Evolutionary conservation across 164 flowering plant genomes (phyloP), one percentile per base, ranked within the genome.

Genomic region (Stephania yunnanensis): DNA sequence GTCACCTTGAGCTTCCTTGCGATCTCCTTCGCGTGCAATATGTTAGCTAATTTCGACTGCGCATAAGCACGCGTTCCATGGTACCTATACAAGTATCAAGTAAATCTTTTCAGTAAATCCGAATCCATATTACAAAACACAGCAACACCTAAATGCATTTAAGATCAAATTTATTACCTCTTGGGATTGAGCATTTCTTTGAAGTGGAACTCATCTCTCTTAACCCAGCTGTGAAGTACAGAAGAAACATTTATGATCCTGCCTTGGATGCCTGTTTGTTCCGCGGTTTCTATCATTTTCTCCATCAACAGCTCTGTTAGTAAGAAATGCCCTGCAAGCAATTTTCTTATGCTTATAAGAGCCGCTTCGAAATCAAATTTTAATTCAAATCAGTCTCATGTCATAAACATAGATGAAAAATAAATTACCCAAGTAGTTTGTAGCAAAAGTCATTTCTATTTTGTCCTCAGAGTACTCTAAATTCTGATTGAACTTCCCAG

Each of bases 381-480:
- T 25, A 0, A 25, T 25, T 25, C 25, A 4, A 65, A 30, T 63
- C 66, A 63, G 20, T 63, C 42, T 36, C 42, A 36, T 36, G 42
- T 36, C 4, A 36, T 1, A 36, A 36, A 4, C 25, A 25, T 36
- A 36, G 42, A 36, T 36, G 42, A 36, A 36, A 36, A 36, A 2
- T 36, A 0, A 58, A 19, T 30, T 90, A 95, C 98, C 99, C 73
- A 95, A 82, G 84, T 93, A 93, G 83, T 95, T 95, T 84, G 98
- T 93, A 15, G 99, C 98, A 82, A 91, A 90, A 75, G 94, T 91
- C 90, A 95, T 84, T 88, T 95, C 99, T 81, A 95, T 84, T 81
- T 93, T 93, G 79, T 95, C 98, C 73, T 93, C 98, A 13, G 97
- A 92, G 63, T 87, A 90, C 83, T 93, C 97, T 84, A 93, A 75